Evolutionary conservation across 306 rosid species (phyloP), one percentile per base, ranked within the genome.

Genomic region (Castanea sativa): DNA sequence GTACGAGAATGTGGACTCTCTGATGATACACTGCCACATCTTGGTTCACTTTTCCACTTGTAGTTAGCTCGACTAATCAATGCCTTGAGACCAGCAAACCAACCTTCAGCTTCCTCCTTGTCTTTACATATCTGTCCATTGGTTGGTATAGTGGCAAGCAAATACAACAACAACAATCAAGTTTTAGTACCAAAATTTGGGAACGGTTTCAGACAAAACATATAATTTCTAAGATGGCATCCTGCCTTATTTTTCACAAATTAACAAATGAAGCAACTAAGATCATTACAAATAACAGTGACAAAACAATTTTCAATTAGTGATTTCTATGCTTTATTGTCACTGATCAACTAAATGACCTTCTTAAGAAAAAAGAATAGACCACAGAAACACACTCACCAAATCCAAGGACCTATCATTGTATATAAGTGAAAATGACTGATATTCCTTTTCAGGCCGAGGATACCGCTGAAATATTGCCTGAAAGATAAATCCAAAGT

Each of bases 361-460:
- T 45, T 69, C 14, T 4, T 35, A 76, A 51, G 68, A 41, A 35
- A 69, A 78, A 79, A 80, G 69, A 75, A 73, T 16, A 53, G 41
- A 72, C 13, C 55, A 49, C 27, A 69, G 20, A 32, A 75, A 56
- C 23, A 6, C 70, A 85, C 99, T 86, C 89, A 95, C 99, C 96
- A 95, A 89, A 88, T 95, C 96, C 88, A 95, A 86, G 82, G 99
- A 92, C 86, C 99, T 88, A 29, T 91, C 98, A 33, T 76, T 81
- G 75, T 83, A 89, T 76, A 95, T 83, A 60, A 95, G 99, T 63
- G 99, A 95, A 90, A 95, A 95, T 9, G 99, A 95, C 73, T 95
- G 99, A 88, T 95, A 95, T 85, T 95, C 99, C 87, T 93, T 95
- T 78, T 93, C 98, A 79, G 99, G 99, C 79, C 92, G 91, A 69